Evolutionary conservation across 1,284 basidiomycete genomes (phyloP), one percentile per base, ranked within the genome.

Genomic region (Tilletia caries): DNA sequence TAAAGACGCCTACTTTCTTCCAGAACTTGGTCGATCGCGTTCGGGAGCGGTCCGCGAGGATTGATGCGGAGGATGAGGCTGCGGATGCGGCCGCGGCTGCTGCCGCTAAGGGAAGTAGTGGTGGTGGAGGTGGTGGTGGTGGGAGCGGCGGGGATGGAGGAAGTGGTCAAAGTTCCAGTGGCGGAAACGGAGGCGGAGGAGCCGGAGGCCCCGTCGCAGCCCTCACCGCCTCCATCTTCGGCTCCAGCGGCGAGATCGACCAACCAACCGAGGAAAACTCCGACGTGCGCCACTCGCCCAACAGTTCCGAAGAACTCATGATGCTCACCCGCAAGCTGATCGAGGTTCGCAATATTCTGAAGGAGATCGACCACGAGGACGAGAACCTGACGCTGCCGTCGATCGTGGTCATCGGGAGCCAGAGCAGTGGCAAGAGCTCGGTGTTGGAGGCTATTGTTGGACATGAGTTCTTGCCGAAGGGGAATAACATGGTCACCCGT

Each of bases 401-500:
- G 74, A 98, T 99, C 71, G 95, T 98, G 44, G 96, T 98, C 65
- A 93, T 99, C 74, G 95, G 95, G 15, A 95, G 93, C 80, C 95
- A 99, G 85, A 96, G 93, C 83, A 95, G 92, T 3, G 95, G 95
- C 3, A 99, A 99, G 87, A 95, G 93, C 79, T 95, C 92, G 32
- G 96, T 99, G 0, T 86, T 99, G 67, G 95, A 99, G 84, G 91
- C 96, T 1, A 93, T 99, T 75, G 96, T 99, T 27, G 96, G 95
- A 0, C 93, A 97, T 75, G 94, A 98, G 83, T 98, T 99, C 84
- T 86, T 99, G 50, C 96, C 95, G 46, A 98, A 98, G 86, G 95
- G 95, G 70, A 91, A 95, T 84, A 98, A 98, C 84, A 99, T 99
- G 96, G 96, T 98, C 60, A 99, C 95, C 0, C 91, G 95, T 1